Conservation (phyloP, 805 yeast genomes). For the Spathaspora hagerdaliae region DNA sequence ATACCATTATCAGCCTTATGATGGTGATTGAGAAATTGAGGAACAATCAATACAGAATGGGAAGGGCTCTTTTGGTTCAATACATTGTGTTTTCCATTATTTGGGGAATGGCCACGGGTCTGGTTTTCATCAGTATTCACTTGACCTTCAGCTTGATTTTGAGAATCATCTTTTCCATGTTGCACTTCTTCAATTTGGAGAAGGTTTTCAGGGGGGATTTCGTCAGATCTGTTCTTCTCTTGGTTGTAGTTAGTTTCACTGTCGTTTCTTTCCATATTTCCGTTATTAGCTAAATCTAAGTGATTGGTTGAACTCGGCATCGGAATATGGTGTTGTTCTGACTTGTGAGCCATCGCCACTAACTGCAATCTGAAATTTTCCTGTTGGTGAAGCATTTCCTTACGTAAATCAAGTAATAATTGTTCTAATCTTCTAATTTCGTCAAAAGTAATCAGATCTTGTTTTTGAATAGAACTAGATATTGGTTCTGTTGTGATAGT, state of each 20-base stretch:
- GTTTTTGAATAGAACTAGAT: neutral
- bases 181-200: too few species aligned
- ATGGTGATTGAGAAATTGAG: conserved; percentile 19
- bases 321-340: too few species aligned
- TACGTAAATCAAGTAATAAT: conserved; percentile 1
- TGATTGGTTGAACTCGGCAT: too few species aligned
- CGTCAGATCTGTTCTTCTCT: too few species aligned
- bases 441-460: neutral
- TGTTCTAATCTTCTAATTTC: conserved; percentile 5
- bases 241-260: too few species aligned
- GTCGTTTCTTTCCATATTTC: too few species aligned
- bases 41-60: conserved; percentile 16
- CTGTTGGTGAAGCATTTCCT: conserved; percentile 5
- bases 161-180: neutral
- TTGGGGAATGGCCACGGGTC: neutral
- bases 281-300: too few species aligned
- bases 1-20: neutral
- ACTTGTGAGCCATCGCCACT: neutral
- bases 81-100: conserved; percentile 10
- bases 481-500: too few species aligned
- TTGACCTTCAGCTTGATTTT: neutral
- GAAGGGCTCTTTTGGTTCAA: conserved; percentile 16
- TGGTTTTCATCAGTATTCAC: neutral
- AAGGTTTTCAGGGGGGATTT: too few species aligned
- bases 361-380: conserved; percentile 2